Evolutionary conservation across 371 early-diverging fungal genomes (phyloP).

Genomic region (Mucor sp.): DNA sequence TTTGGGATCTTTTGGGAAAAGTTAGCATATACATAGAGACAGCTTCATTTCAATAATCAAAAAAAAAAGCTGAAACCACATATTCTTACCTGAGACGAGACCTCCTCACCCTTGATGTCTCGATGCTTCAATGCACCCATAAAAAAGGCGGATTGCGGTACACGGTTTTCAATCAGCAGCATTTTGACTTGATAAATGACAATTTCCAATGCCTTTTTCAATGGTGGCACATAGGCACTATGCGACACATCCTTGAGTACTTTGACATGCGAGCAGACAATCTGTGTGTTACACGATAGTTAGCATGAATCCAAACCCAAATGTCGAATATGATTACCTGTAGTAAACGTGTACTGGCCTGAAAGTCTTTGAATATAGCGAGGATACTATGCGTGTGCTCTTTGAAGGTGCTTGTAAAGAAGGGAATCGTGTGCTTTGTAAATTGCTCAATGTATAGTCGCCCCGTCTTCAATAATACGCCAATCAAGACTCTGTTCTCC

Average conservation of each 20-base stretch:
- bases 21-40: no score
- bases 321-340: conserved; percentile 41
- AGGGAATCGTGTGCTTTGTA: conserved; percentile 64
- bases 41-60: neutral
- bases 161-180: conserved; percentile 72
- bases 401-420: conserved; percentile 64
- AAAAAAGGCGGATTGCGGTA: conserved; percentile 59
- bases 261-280: conserved; percentile 82
- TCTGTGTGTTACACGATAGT: conserved; percentile 31
- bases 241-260: conserved; percentile 63
- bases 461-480: conserved; percentile 58
- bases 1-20: conserved; percentile 35
- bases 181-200: conserved; percentile 79
- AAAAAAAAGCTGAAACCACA: neutral
- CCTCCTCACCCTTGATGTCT: conserved; percentile 69
- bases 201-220: conserved; percentile 73
- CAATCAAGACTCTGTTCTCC: conserved; percentile 50
- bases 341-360: conserved; percentile 61
- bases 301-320: neutral
- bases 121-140: conserved; percentile 75
- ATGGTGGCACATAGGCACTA: conserved; percentile 68
- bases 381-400: conserved; percentile 54
- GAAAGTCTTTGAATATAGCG: conserved; percentile 53
- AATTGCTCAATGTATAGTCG: conserved; percentile 67
- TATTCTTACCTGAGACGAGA: conserved; percentile 69